Conservation (phyloP, 2,329 filamentous ascomycete species). For the Tolypocladium amazonense region DNA sequence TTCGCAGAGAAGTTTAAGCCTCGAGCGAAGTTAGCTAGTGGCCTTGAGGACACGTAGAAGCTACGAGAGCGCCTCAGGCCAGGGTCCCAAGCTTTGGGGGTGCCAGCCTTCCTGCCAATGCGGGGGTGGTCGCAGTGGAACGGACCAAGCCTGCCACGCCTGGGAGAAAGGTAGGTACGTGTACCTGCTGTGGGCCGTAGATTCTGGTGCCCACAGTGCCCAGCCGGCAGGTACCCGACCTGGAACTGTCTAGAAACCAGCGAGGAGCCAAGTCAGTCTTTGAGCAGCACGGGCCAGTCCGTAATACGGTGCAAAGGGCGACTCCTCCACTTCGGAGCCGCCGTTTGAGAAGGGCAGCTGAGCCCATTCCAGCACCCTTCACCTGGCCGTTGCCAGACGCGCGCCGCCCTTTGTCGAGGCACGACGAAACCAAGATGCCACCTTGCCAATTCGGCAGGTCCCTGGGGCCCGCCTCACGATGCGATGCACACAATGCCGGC, state of each 20-base stretch:
- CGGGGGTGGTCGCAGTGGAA: not conserved
- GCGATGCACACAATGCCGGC: not conserved
- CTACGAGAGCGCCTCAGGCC: slow-evolving; percentile 6
- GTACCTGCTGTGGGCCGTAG: not conserved
- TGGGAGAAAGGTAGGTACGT: not conserved
- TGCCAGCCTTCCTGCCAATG: not conserved
- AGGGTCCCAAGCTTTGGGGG: not conserved
- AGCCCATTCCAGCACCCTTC: not conserved
- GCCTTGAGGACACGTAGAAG: slow-evolving; percentile 23
- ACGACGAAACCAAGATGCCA: not conserved
- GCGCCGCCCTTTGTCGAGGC: not conserved
- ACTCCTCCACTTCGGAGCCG: not conserved
- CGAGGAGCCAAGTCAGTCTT: not conserved
- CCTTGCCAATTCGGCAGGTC: not conserved
- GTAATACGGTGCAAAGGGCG: not conserved
- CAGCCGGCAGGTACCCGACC: not conserved
- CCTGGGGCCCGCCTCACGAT: not conserved
- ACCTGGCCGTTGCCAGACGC: not conserved
- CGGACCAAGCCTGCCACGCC: not conserved
- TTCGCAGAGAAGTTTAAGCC: not conserved
- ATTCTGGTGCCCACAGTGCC: not conserved
- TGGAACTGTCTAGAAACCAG: not conserved
- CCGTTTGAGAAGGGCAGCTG: not conserved
- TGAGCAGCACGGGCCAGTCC: no score
- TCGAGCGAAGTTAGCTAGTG: slow-evolving; percentile 9